Conservation (phyloP, 192 early-diverging fungal genomes). For the Chytriomyces confervae region DNA sequence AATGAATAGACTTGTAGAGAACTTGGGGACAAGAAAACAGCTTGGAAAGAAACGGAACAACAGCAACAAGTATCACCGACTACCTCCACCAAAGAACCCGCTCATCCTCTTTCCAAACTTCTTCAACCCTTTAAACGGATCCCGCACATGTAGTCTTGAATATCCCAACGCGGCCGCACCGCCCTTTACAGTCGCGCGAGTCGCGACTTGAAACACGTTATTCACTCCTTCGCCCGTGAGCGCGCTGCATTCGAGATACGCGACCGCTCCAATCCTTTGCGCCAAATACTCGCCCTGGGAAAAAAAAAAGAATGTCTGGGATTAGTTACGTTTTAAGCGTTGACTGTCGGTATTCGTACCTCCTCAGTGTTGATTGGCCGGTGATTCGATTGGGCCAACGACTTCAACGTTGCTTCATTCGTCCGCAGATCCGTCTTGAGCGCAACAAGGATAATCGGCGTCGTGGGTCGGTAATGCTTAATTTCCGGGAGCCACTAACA, state of each 20-base stretch:
- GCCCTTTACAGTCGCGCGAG: constrained; percentile 73
- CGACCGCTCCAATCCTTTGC: constrained; percentile 75
- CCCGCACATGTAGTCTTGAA: too few relatives aligned
- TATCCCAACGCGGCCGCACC: not conserved
- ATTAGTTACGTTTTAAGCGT: too few relatives aligned
- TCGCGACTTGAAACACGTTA: constrained; percentile 86
- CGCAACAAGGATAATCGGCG: constrained; percentile 44
- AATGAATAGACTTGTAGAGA: too few relatives aligned
- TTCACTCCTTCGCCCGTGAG: constrained; percentile 78
- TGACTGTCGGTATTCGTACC: not conserved
- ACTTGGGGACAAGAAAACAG: too few relatives aligned
- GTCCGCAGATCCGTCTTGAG: constrained; percentile 39
- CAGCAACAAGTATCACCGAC: too few relatives aligned
- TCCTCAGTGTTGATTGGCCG: not conserved
- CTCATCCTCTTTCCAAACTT: not conserved
- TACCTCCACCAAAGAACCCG: not conserved
- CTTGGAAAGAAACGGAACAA: too few relatives aligned
- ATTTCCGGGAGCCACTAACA: constrained; percentile 41
- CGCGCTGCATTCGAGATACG: constrained; percentile 92
- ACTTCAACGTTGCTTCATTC: not conserved
- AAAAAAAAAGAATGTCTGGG: not conserved
- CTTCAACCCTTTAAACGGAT: not conserved
- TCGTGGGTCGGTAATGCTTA: constrained; percentile 20
- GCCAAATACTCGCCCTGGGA: constrained; percentile 61
- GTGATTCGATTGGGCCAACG: not conserved